Evolutionary conservation across 1,284 basidiomycete genomes (phyloP).

Genomic region (Pseudozyma sp.): DNA sequence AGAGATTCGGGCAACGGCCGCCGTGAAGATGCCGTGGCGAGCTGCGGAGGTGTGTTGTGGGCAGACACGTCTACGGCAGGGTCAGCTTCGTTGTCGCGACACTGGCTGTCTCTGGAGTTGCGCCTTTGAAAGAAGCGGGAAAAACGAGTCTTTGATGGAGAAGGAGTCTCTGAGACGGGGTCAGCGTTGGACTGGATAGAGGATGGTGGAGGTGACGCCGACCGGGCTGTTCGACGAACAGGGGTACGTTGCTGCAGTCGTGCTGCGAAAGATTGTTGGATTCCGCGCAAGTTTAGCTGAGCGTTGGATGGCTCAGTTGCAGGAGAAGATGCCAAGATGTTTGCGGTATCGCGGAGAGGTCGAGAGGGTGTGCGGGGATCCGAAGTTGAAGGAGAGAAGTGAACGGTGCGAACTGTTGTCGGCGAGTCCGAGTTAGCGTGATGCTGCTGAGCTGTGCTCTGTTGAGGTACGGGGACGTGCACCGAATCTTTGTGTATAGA

Average conservation of each 20-base stretch:
- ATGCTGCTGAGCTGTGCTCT: neutral
- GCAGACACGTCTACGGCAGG: neutral
- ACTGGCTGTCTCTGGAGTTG: slow-evolving; percentile 6
- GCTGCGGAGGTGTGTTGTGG: neutral
- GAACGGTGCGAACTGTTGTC: slow-evolving; percentile 12
- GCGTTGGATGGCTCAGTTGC: neutral
- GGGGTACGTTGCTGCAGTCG: slow-evolving; percentile 24
- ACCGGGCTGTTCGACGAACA: neutral
- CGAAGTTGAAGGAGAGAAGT: slow-evolving; percentile 7
- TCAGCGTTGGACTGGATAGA: neutral
- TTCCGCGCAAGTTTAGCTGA: slow-evolving; percentile 13
- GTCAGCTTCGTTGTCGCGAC: neutral
- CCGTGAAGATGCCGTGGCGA: neutral
- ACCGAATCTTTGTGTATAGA: neutral
- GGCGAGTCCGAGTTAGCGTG: neutral
- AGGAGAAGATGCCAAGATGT: neutral
- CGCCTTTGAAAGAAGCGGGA: slow-evolving; percentile 24
- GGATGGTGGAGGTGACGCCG: neutral
- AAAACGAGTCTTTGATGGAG: slow-evolving; percentile 13
- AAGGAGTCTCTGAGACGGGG: slow-evolving; percentile 3
- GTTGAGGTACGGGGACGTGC: neutral
- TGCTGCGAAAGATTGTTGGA: slow-evolving; percentile 31
- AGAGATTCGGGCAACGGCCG: slow-evolving; percentile 12
- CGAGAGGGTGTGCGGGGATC: neutral
- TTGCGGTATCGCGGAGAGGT: neutral